Base-by-base conservation (phyloP, 2,329 filamentous ascomycete species). In the Bipolaris oryzae region DNA sequence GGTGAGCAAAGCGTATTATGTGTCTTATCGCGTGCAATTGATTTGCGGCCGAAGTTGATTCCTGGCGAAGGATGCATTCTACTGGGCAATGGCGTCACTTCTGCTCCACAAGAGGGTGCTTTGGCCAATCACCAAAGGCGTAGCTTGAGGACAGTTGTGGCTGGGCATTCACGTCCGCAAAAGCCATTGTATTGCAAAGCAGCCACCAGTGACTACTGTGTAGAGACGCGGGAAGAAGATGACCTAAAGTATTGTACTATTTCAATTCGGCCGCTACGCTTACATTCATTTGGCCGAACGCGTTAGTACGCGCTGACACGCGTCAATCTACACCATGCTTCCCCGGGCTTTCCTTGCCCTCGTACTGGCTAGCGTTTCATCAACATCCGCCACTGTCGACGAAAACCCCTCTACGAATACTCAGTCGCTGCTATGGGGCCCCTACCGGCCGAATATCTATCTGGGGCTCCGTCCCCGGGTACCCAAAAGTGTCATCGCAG, bases 381-480 rank as follows among this genome's bases (percentile, higher is more conserved):
- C 60, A 37, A 21, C 50, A 23, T 57, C 57, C 46, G 53, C 57
- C 46, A 51, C 54, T 15, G 48, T 45, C 49, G 60, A 61, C 42
- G 56, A 65, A n/a, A 54, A 41, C 18, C 33, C 65, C 16, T 50
- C 55, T 21, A 46, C 62, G 33, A 64, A 66, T 63, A 96, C 97
- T 77, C 84, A 96, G 69, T 93, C 89, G 70, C 82, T 98, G 63
- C 82, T 97, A 81, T 99, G 95, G 95, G 95, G 95, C 0, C 91
- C 95, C 2, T 99, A 98, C 79, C 87, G 92, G 66, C 89, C 94
- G 0, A 96, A 96, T 73, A 77, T 97, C 34, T 97, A 97, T 77
- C 96, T 97, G 79, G 94, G 94, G 0, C 85, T 96, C 43, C 87
- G 91, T 15, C 91, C 93, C 38, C 84, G 92, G 53, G 81, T 93